Evolutionary conservation across 2,329 filamentous ascomycete genomes (phyloP), one percentile per base, ranked within the genome.

Genomic region (Fusarium graminum): DNA sequence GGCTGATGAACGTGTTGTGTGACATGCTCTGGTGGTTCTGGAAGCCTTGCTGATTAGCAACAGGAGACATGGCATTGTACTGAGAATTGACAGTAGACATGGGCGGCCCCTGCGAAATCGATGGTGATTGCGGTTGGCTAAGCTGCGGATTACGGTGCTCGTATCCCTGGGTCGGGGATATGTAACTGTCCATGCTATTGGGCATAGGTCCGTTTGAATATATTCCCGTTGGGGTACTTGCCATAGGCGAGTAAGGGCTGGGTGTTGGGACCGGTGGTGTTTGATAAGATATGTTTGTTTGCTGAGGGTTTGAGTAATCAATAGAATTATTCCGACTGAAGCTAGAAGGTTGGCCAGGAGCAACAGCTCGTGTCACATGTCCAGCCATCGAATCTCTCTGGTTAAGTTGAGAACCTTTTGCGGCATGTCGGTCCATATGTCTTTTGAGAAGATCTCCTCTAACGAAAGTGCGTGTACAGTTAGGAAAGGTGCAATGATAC

Each of bases 391-490:
- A 88, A 74, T 93, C 91, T 77, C 91, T 92, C 57, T 90, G 88
- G 75, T 90, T 90, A 53, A 93, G 80, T 63, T 92, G 89, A 17
- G 91, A 93, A 47, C 91, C 91, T 74, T 92, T 91, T 50, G 90
- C 91, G 13, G 89, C 92, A 78, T 94, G 92, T 41, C 92, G 87
- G 75, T 94, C 92, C 75, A 89, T 87, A 78, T 95, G 92, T 40
- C 92, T 89, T 74, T 95, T 91, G 75, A 95, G 93, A 59, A 99
- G 84, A 77, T 99, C 95, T 69, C 96, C 92, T 65, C 95, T 89
- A 58, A 98, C 94, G 80, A 98, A 99, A 30, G 92, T 90, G 50
- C 94, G 90, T 62, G 90, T 88, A 78, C 95, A 99, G 74, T 94
- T 93, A 19, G 92, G 92, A 73, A 94, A 97, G 74, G 96, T 92